Evolutionary conservation across 106 monocot species (phyloP).

Genomic region (Dactylorhiza incarnata): DNA sequence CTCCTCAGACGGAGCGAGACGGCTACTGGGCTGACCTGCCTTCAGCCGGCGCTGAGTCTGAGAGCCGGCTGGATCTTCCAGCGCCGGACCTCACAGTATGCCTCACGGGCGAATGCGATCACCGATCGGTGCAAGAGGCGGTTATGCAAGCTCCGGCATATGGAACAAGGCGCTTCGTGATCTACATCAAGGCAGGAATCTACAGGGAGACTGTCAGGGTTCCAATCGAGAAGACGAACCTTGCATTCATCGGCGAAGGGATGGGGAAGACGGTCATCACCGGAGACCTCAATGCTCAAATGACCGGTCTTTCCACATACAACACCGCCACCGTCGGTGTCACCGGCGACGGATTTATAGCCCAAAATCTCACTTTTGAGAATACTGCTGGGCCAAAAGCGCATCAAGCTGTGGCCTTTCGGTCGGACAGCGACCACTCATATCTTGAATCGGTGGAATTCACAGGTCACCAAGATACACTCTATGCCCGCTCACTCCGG

Average conservation of each 20-base stretch:
- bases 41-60: not conserved
- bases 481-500: constrained; percentile 76
- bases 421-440: constrained; percentile 74
- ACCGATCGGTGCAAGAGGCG: constrained; percentile 58
- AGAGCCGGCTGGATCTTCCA: constrained; percentile 3
- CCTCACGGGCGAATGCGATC: constrained; percentile 26
- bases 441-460: constrained; percentile 67
- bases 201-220: constrained; percentile 70
- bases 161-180: constrained; percentile 34
- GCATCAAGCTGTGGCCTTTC: constrained; percentile 91
- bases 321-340: constrained; percentile 79
- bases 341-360: constrained; percentile 73
- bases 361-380: constrained; percentile 57
- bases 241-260: constrained; percentile 67
- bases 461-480: constrained; percentile 85
- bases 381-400: constrained; percentile 65
- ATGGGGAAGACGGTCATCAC: constrained; percentile 82
- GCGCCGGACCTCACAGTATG: constrained; percentile 48
- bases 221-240: constrained; percentile 78
- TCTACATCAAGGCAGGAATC: constrained; percentile 52
- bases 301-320: constrained; percentile 67
- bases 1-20: constrained; percentile 80
- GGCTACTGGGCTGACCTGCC: constrained; percentile 53
- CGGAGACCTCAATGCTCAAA: constrained; percentile 49
- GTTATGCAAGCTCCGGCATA: constrained; percentile 54